Percentiles rank a stretch among this genome's conserved stretches.
These are phyloP conservation scores for Lactifluus subvellereus DNA, from an alignment of 768 basidiomycete genomes.

Conservation along the genomic window DNA sequence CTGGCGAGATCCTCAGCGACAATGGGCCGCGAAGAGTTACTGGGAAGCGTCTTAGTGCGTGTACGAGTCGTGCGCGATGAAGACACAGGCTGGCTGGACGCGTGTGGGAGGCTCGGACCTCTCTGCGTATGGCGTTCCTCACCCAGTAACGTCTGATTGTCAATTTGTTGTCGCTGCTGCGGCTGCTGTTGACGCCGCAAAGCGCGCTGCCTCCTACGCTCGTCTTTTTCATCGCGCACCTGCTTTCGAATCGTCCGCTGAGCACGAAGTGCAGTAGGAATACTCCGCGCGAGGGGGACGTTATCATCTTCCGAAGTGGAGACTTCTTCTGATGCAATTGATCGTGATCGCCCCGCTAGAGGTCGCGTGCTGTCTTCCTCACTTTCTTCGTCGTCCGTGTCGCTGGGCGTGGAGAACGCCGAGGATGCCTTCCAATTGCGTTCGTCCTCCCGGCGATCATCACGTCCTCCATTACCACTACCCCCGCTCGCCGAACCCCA, in stretches of 20 bases:
- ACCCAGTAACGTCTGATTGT: background rate
- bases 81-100: background rate
- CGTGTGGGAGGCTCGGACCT: background rate
- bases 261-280: conserved; percentile 76
- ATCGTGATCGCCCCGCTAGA: background rate
- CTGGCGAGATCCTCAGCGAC: conserved; percentile 21
- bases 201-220: conserved; percentile 38
- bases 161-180: background rate
- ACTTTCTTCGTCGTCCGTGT: conserved; percentile 37
- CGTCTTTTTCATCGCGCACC: conserved; percentile 61
- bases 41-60: conserved; percentile 23
- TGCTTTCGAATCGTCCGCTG: conserved; percentile 75
- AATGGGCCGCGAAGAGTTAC: conserved; percentile 15
- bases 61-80: conserved; percentile 4
- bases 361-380: conserved; percentile 32
- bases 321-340: conserved; percentile 12
- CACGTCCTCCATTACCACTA: conserved; percentile 31
- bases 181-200: conserved; percentile 23
- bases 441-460: conserved; percentile 37
- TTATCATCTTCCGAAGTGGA: conserved; percentile 49
- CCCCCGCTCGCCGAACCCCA: conserved; percentile 19
- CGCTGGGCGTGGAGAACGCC: conserved; percentile 31
- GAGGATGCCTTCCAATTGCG: conserved; percentile 29
- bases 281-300: conserved; percentile 74
- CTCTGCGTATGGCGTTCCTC: background rate